A percentile compares a stretch with the other conserved stretches of the same genome.
Evolutionary conservation across 2,329 filamentous ascomycete species (phyloP).

Genomic region (Alternaria triticina): DNA sequence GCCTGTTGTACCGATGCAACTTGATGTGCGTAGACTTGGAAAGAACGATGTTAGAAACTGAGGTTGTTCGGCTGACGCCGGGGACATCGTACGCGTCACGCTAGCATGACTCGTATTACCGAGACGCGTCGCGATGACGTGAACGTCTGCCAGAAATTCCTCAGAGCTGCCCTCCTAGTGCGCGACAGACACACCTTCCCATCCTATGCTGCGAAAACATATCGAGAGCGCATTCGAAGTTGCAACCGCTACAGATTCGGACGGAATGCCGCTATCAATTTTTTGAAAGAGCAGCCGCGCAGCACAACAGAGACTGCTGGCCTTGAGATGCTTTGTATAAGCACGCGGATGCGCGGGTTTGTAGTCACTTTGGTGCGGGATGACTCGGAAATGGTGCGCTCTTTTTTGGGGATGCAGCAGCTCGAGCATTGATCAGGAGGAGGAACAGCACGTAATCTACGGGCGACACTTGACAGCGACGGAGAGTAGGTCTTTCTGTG

Average conservation of each 20-base stretch:
- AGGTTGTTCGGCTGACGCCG: not conserved
- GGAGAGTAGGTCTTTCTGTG: not conserved
- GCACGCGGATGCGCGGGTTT: not conserved
- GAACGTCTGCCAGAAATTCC: not conserved
- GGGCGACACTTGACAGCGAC: not conserved
- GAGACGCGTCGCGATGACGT: not conserved
- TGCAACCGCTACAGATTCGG: not conserved
- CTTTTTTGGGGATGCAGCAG: not conserved
- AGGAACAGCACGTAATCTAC: not conserved
- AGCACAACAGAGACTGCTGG: not conserved
- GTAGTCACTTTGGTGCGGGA: not conserved
- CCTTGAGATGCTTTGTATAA: not conserved
- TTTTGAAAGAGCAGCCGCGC: not conserved
- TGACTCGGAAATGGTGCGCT: not conserved
- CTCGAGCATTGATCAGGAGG: not conserved
- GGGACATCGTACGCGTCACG: not conserved
- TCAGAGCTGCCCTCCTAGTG: not conserved
- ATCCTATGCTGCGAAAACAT: not conserved
- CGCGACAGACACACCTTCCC: not conserved
- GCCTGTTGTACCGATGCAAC: not conserved
- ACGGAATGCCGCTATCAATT: not conserved
- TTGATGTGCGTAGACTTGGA: not conserved
- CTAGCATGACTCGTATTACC: not conserved
- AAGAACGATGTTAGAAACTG: not conserved
- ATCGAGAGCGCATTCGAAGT: not conserved